Base-by-base conservation (phyloP, 345 rosid species). In the Citrus hindsii region DNA sequence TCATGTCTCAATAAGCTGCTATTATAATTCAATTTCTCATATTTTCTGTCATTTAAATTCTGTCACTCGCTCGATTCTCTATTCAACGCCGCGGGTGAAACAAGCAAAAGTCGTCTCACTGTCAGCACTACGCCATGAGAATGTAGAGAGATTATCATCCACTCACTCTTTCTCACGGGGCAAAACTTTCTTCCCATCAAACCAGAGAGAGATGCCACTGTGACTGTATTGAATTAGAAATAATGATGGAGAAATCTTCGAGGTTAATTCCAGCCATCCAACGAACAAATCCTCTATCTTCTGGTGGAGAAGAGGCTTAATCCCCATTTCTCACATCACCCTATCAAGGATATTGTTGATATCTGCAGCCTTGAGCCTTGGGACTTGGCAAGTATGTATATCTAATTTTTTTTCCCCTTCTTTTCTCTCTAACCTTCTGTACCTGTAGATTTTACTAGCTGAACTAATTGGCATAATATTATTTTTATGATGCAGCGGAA, bases 371-470 rank as follows among this genome's bases (percentile, higher is more conserved):
- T 5, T 59, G 85, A 86, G 1, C 91, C 91, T 9, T 22, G 22
- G 8, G 69, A 46, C 0, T 67, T 89, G 48, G 86, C 85, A 53
- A 63, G 90, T 85, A 76, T 79, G 85, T 59, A 4, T 51, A 3
- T 51, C 14, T 42, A 42, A 0, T 51, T 16, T 16, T 51, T 14
- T 16, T 14, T 4, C 14, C 16, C 4, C 4, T 4, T 5, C 19
- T 51, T 51, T 51, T 51, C 19, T 51, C 21, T 51, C 56, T 1
- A 51, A 51, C 56, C 56, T 18, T 2, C 19, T 51, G 51, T 12
- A 12, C 16, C 1, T 9, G 1, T 9, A 18, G 56, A 51, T 51
- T 51, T 51, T 51, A 51, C 21, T 2, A 5, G 56, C 56, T 51
- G 21, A 51, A 51, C 56, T 16, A 51, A 16, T 18, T 48, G 55